phyloP scores from a whole-genome alignment of 2,329 filamentous ascomycete genomes.

The Fusarium xyrophilum region DNA sequence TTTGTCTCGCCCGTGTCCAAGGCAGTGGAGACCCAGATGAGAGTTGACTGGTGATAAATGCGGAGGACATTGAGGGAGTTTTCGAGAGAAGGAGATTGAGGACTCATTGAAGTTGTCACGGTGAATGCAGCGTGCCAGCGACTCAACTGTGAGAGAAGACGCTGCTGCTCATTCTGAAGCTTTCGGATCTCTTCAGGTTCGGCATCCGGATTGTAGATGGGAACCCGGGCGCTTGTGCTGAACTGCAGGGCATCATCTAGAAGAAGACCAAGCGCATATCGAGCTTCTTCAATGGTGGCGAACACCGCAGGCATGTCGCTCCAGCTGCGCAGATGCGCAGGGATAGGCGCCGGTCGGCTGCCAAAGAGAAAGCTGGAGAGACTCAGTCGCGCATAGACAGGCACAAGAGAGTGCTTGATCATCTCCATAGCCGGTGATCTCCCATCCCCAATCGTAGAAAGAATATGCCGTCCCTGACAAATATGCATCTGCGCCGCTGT shows the following conservation, averaged over 20 bases:
- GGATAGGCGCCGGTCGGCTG: constrained; percentile 47
- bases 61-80: constrained; percentile 43
- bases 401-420: constrained; percentile 51
- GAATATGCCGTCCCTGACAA: constrained; percentile 52
- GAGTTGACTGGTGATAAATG: constrained; percentile 47
- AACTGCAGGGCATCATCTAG: constrained; percentile 52
- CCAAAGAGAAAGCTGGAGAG: constrained; percentile 53
- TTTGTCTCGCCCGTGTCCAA: constrained; percentile 43
- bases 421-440: constrained; percentile 46
- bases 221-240: constrained; percentile 38
- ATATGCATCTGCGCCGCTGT: constrained; percentile 54
- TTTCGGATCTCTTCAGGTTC: constrained; percentile 35
- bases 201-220: constrained; percentile 39
- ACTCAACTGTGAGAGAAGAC: constrained; percentile 41
- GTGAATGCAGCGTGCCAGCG: constrained; percentile 46
- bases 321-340: constrained; percentile 44
- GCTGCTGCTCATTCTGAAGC: constrained; percentile 45
- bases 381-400: constrained; percentile 54
- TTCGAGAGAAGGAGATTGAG: constrained; percentile 19
- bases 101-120: constrained; percentile 38
- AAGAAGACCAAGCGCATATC: constrained; percentile 47
- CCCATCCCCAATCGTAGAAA: constrained; percentile 44
- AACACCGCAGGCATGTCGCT: constrained; percentile 46
- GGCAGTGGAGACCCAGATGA: constrained; percentile 46
- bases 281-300: constrained; percentile 44